These are phyloP conservation scores for Myxozyma neotropica DNA, from an alignment of 805 yeast genomes.

Conservation along the genomic window DNA sequence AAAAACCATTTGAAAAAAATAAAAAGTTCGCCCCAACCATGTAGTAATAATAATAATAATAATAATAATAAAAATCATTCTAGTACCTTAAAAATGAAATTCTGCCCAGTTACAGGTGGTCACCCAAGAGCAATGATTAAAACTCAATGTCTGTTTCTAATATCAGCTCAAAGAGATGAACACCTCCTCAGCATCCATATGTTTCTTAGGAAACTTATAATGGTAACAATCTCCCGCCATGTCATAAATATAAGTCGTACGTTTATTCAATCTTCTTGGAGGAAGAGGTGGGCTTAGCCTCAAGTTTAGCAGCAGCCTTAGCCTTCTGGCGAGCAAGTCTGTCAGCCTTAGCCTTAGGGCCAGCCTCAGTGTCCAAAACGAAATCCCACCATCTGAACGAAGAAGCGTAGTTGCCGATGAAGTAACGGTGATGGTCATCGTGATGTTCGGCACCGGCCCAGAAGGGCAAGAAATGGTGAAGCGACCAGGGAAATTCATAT, in stretches of 20 bases:
- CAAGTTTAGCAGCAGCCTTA: constrained; percentile 41
- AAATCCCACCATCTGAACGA: constrained; percentile 97
- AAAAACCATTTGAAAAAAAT: neutral
- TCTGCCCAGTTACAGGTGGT: too few relatives aligned
- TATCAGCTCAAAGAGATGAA: too few relatives aligned
- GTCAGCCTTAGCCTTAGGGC: constrained; percentile 71
- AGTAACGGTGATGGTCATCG: constrained; percentile 95
- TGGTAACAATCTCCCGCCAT: too few relatives aligned
- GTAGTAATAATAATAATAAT: too few relatives aligned
- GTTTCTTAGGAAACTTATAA: too few relatives aligned
- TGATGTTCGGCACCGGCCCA: constrained; percentile 43
- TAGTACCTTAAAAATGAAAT: neutral
- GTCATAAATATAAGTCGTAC: neutral
- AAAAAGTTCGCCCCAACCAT: constrained; percentile 9
- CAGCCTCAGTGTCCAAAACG: constrained; percentile 85
- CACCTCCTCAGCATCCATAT: too few relatives aligned
- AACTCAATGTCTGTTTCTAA: too few relatives aligned
- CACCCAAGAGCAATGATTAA: too few relatives aligned
- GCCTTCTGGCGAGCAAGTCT: constrained; percentile 64
- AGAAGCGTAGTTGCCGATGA: constrained; percentile 93
- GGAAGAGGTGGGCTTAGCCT: constrained; percentile 42
- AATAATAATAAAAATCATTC: neutral
- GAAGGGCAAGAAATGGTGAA: constrained; percentile 86
- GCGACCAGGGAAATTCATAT: constrained; percentile 95
- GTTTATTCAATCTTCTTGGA: constrained; percentile 32